Evolutionary conservation across 305 asterid species (phyloP).

Genomic region (Solanum aculeatissimum): DNA sequence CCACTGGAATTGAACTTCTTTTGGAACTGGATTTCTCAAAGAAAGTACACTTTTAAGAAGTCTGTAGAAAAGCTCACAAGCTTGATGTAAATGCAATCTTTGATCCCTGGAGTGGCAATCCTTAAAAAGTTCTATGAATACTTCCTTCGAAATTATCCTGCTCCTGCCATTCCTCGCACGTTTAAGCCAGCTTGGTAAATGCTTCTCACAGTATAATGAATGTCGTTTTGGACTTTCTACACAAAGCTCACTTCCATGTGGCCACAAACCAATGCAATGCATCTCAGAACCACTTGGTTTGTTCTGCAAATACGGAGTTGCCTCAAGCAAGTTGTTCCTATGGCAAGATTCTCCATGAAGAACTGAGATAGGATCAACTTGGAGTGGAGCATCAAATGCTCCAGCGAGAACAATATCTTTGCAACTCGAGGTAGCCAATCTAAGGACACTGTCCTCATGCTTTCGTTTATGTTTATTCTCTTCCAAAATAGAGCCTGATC

Average conservation of each 20-base stretch:
- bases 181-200: constrained; percentile 94
- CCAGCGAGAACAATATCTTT: constrained; percentile 25
- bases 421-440: constrained; percentile 21
- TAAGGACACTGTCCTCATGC: constrained; percentile 28
- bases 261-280: constrained; percentile 67
- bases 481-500: constrained; percentile 13
- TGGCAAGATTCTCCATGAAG: constrained; percentile 21
- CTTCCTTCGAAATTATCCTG: constrained; percentile 92
- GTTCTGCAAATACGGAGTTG: constrained; percentile 22
- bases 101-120: constrained; percentile 64
- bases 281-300: constrained; percentile 24
- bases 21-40: constrained; percentile 83
- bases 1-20: constrained; percentile 92
- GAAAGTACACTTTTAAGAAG: constrained; percentile 76
- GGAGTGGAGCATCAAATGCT: constrained; percentile 31
- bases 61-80: constrained; percentile 90
- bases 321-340: constrained; percentile 24
- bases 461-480: constrained; percentile 59
- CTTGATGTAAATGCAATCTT: constrained; percentile 73
- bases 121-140: constrained; percentile 64
- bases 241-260: constrained; percentile 48
- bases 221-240: constrained; percentile 65
- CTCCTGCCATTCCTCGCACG: constrained; percentile 98
- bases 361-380: constrained; percentile 32
- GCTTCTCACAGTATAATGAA: constrained; percentile 83